Conservation (phyloP, 169 alveolate species). For the Plasmodium yoelii region DNA sequence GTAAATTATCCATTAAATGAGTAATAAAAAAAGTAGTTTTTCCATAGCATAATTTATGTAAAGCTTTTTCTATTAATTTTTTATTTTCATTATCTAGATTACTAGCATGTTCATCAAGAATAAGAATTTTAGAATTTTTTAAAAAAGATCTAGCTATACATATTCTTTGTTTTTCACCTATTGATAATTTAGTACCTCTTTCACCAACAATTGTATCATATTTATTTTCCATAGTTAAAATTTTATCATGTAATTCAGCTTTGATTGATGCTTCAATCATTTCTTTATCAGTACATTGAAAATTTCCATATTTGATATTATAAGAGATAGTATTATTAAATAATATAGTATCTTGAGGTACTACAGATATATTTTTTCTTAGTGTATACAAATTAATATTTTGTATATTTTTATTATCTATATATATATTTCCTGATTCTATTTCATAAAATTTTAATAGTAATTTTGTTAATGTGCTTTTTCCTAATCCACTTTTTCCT, state of each 20-base stretch:
- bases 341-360: slow-evolving; percentile 94
- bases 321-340: slow-evolving; percentile 92
- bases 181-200: slow-evolving; percentile 96
- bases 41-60: slow-evolving; percentile 66
- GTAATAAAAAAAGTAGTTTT: slow-evolving; percentile 76
- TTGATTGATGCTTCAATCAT: slow-evolving; percentile 73
- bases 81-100: slow-evolving; percentile 95
- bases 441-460: slow-evolving; percentile 94
- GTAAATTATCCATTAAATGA: slow-evolving; percentile 62
- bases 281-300: slow-evolving; percentile 85
- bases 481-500: slow-evolving; percentile 97
- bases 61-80: slow-evolving; percentile 69
- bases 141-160: slow-evolving; percentile 97
- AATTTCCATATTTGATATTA: slow-evolving; percentile 92
- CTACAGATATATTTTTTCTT: slow-evolving; percentile 89
- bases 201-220: slow-evolving; percentile 96
- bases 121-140: slow-evolving; percentile 94
- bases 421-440: slow-evolving; percentile 85
- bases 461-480: slow-evolving; percentile 93
- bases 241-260: slow-evolving; percentile 76
- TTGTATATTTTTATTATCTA: slow-evolving; percentile 91
- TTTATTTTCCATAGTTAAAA: slow-evolving; percentile 59
- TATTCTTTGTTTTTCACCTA: slow-evolving; percentile 99
- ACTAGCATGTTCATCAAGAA: slow-evolving; percentile 99
- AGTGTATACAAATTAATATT: slow-evolving; percentile 85